Evolutionary conservation across 1,139 yeast species (phyloP).

Genomic region (Dujonia santamariae): DNA sequence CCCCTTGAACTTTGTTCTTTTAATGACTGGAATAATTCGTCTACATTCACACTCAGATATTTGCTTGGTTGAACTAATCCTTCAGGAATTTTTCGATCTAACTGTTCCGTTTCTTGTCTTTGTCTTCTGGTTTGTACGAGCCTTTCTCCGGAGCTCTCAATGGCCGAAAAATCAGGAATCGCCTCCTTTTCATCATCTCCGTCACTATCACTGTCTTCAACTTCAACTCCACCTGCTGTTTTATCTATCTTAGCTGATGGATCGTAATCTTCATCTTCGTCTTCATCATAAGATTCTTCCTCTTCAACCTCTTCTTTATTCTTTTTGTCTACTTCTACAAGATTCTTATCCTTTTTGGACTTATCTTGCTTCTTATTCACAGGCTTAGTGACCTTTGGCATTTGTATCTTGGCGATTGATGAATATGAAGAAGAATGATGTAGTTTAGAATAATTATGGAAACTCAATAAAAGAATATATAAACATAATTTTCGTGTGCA

Average conservation of each 20-base stretch:
- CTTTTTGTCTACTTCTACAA: slow-evolving; percentile 1
- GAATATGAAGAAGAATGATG: too few relatives aligned
- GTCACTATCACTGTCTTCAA: slow-evolving; percentile 21
- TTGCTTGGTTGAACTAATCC: slow-evolving; percentile 28
- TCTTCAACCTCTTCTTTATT: slow-evolving; percentile 10
- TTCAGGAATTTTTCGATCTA: slow-evolving; percentile 1
- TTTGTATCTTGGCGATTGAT: too few relatives aligned
- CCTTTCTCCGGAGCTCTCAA: slow-evolving; percentile 27
- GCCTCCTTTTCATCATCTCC: slow-evolving; percentile 16
- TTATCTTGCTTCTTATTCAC: slow-evolving; percentile 1
- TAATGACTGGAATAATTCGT: slow-evolving; percentile 31
- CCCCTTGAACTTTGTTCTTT: slow-evolving; percentile 12
- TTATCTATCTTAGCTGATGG: slow-evolving; percentile 34
- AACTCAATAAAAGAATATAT: too few relatives aligned
- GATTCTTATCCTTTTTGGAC: not conserved
- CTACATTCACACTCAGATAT: slow-evolving; percentile 28
- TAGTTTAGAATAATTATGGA: too few relatives aligned
- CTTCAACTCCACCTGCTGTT: slow-evolving; percentile 19
- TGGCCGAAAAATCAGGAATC: slow-evolving; percentile 32
- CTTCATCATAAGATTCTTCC: slow-evolving; percentile 45
- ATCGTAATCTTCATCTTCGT: slow-evolving; percentile 64
- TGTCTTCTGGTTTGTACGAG: slow-evolving; percentile 42
- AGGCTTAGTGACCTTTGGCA: too few relatives aligned
- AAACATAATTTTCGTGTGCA: too few relatives aligned
- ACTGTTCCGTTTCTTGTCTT: slow-evolving; percentile 18